Conservation (phyloP, 106 monocot species). For the Gastrodia elata region DNA sequence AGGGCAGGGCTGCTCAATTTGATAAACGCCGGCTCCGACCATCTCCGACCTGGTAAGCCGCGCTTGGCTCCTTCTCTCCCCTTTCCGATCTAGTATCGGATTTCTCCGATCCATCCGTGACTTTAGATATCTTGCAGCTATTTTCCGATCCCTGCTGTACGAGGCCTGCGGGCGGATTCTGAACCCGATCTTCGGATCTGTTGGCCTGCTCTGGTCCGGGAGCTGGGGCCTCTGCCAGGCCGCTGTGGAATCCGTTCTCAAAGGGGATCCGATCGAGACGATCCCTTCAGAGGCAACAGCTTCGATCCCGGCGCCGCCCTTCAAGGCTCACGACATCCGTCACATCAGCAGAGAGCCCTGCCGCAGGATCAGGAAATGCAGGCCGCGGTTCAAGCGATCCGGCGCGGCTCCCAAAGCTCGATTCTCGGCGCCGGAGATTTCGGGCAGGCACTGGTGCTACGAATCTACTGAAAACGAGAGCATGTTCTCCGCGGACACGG, state of each 20-base stretch:
- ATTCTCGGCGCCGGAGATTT: background rate
- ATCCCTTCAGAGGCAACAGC: constrained; percentile 32
- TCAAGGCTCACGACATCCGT: constrained; percentile 61
- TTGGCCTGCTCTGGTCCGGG: constrained; percentile 51
- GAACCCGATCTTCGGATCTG: constrained; percentile 58
- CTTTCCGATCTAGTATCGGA: too few relatives aligned
- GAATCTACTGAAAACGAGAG: constrained; percentile 11
- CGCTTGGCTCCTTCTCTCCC: too few relatives aligned
- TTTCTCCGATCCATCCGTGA: too few relatives aligned
- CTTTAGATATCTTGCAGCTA: constrained; percentile 28
- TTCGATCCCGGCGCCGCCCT: constrained; percentile 15
- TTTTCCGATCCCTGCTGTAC: constrained; percentile 47
- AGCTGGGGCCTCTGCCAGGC: constrained; percentile 47
- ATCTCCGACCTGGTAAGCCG: constrained; percentile 28
- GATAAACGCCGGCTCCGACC: constrained; percentile 25
- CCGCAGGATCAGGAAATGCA: constrained; percentile 26
- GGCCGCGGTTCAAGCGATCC: constrained; percentile 41
- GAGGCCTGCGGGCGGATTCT: constrained; percentile 57
- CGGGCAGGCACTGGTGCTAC: background rate
- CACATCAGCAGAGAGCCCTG: constrained; percentile 29
- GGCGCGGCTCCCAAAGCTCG: background rate
- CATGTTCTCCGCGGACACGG: constrained; percentile 20
- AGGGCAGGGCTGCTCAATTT: constrained; percentile 47
- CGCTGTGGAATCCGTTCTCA: constrained; percentile 55
- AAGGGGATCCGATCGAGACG: constrained; percentile 28